phyloP scores from a whole-genome alignment of 2,329 filamentous ascomycete species.

The Ustilaginoidea virens region DNA sequence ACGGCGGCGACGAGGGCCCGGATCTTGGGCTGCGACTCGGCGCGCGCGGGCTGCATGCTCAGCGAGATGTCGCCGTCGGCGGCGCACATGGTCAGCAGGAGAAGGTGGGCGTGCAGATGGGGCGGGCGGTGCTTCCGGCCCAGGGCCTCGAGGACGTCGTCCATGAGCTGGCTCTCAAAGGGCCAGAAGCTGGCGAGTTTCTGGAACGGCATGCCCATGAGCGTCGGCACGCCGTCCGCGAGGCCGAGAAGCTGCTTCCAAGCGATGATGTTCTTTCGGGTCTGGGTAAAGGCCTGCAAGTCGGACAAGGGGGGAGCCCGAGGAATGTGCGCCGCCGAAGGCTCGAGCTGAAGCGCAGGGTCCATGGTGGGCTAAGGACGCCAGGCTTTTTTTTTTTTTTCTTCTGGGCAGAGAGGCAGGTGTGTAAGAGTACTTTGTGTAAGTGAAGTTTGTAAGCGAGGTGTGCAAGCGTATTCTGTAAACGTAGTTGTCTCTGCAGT shows the following conservation, averaged over 20 bases:
- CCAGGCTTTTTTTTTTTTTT: no score
- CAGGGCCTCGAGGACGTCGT: neutral
- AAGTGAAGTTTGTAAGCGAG: no score
- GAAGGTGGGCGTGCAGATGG: neutral
- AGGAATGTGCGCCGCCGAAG: no score
- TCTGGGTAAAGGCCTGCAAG: neutral
- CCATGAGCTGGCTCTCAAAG: neutral
- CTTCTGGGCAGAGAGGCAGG: no score
- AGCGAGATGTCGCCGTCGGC: neutral
- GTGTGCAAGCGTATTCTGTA: no score
- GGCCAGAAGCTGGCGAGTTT: neutral
- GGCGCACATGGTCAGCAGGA: constrained; percentile 1
- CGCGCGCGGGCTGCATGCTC: neutral
- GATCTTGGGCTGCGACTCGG: neutral
- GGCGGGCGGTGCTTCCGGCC: neutral
- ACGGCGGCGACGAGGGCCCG: neutral
- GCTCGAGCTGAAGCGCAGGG: no score
- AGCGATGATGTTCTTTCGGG: neutral
- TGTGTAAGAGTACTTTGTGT: no score
- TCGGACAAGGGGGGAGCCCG: no score
- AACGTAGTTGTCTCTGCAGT: no score
- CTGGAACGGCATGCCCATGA: neutral
- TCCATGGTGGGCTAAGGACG: no score
- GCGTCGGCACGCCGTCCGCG: no score
- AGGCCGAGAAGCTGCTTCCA: neutral